Evolutionary conservation across 768 basidiomycete species (phyloP).

Genomic region (Chalciporus sphaerocephalus): DNA sequence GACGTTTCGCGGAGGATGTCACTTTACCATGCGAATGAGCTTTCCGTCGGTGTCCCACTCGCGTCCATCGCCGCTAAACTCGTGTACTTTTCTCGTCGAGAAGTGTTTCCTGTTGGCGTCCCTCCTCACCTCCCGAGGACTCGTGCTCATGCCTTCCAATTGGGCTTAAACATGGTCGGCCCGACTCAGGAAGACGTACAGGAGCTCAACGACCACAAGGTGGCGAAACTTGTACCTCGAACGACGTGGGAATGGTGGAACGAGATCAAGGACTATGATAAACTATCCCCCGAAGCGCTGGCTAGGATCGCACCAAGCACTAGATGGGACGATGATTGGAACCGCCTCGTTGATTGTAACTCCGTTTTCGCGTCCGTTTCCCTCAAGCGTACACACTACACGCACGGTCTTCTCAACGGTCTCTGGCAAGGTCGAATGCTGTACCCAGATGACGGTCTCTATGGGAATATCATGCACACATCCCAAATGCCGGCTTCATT

Average conservation of each 20-base stretch:
- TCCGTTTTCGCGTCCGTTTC: conserved; percentile 31
- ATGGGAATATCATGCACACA: conserved; percentile 18
- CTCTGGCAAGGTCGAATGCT: conserved; percentile 62
- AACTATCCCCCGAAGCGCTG: conserved; percentile 21
- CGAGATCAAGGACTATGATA: conserved; percentile 16
- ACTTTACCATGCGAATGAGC: conserved; percentile 30
- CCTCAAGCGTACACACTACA: conserved; percentile 37
- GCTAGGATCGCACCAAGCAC: conserved; percentile 35
- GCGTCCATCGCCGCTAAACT: conserved; percentile 57
- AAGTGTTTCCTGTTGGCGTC: conserved; percentile 42
- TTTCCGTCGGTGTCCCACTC: conserved; percentile 38
- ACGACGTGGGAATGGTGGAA: conserved; percentile 23
- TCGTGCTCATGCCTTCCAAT: conserved; percentile 27
- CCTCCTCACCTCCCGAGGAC: conserved; percentile 36
- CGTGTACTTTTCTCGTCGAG: conserved; percentile 56
- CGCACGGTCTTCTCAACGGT: conserved; percentile 50
- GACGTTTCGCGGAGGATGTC: conserved; percentile 29
- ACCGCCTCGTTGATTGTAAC: conserved; percentile 45
- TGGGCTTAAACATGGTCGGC: conserved; percentile 25
- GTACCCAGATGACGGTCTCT: conserved; percentile 19
- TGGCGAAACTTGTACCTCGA: conserved; percentile 28
- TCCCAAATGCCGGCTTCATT: conserved; percentile 28
- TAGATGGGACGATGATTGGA: conserved; percentile 57
- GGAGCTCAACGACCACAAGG: conserved; percentile 48
- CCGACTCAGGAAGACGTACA: conserved; percentile 58